These are phyloP conservation scores for Penicillium manginii DNA, from an alignment of 495 filamentous ascomycete genomes.

Conservation along the genomic window DNA sequence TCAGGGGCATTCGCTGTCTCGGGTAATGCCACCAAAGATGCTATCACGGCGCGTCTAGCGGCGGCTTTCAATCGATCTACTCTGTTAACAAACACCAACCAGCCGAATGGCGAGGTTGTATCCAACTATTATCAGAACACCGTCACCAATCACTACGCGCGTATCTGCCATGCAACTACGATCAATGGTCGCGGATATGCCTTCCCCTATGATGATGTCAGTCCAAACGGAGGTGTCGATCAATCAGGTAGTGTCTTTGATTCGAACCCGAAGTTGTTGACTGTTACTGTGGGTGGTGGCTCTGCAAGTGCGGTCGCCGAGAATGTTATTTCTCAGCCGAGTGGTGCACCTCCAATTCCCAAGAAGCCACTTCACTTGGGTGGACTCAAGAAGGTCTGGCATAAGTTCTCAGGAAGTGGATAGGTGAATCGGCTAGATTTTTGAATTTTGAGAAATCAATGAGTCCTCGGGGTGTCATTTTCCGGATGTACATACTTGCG, in stretches of 20 bases:
- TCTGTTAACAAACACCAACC: constrained; percentile 49
- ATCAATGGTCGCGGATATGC: constrained; percentile 70
- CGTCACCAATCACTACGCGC: constrained; percentile 73
- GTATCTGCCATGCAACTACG: constrained; percentile 66
- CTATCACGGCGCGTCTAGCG: constrained; percentile 65
- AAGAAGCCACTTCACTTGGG: background rate
- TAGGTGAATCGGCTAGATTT: background rate
- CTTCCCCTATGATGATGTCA: constrained; percentile 80
- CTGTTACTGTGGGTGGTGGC: constrained; percentile 64
- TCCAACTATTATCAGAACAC: constrained; percentile 55
- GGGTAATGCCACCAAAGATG: constrained; percentile 48
- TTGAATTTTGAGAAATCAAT: background rate
- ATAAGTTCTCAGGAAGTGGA: background rate
- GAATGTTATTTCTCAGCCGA: background rate
- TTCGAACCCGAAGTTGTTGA: constrained; percentile 57
- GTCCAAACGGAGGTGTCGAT: constrained; percentile 57
- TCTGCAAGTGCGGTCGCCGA: background rate
- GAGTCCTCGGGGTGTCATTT: too few species aligned
- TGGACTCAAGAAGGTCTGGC: constrained; percentile 1
- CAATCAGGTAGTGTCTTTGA: constrained; percentile 68
- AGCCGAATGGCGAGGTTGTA: constrained; percentile 54
- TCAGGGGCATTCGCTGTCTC: constrained; percentile 67
- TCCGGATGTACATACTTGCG: too few species aligned
- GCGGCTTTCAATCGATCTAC: constrained; percentile 73
- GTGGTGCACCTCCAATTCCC: background rate